Evolutionary conservation across 805 yeast genomes (phyloP), one percentile per base, ranked within the genome.

Genomic region (Candida bentonensis): DNA sequence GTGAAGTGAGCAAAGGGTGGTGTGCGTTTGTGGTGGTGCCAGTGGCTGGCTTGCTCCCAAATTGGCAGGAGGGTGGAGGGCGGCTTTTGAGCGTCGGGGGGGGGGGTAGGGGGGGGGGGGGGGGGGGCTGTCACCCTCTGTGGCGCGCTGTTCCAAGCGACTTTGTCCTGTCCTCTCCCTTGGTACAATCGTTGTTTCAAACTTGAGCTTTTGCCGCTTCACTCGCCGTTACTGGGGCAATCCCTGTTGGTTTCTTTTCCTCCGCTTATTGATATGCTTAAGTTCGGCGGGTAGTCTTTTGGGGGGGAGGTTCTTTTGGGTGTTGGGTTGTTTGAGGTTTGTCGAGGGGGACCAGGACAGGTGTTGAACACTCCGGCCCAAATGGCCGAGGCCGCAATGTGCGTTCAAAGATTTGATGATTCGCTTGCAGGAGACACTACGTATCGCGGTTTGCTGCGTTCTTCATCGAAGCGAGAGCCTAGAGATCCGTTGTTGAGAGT

Each of bases 351-450:
- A 54, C 51, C 63, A 59, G 60, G 46, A 56, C 64, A 59, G 59
- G 56, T 61, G 58, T 60, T 60, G 59, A 64, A 61, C 67, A 64
- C 67, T 61, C 66, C 59, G 58, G 61, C 64, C 62, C 65, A 63
- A 57, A 59, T 61, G 57, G 64, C 61, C 60, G 53, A 53, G 51
- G 63, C 68, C 59, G 68, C 68, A 64, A 65, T 64, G 67, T 64
- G 69, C 67, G 68, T 65, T 65, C 67, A 63, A 65, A 64, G 62
- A 63, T 62, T 64, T 66, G 64, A 62, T 65, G 69, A 64, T 61
- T 61, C 66, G 62, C 67, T 59, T 59, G 61, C 61, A 58, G 59
- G 54, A 57, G 68, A 62, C 66, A 62, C 51, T 58, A 63, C 67
- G 56, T 63, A 62, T 63, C 68, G 67, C 67, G 59, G 53, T 62